phyloP scores from a whole-genome alignment of 2,329 filamentous ascomycete genomes.

The Aureobasidium namibiae region DNA sequence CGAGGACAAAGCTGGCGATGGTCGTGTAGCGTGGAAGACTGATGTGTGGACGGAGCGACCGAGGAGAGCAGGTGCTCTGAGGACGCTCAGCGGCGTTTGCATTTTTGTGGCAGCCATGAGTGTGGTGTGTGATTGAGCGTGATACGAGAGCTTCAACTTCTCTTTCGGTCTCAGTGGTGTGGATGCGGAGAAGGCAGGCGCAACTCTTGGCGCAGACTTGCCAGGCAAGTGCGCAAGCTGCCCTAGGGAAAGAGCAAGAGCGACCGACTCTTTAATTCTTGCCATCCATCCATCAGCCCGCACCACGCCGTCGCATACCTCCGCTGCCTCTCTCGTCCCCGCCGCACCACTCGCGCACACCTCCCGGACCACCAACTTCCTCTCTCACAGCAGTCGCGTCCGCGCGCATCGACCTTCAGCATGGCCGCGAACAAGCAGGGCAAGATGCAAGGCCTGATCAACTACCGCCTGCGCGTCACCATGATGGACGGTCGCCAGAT shows the following conservation, averaged over 20 bases:
- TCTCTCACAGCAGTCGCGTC: slow-evolving; percentile 10
- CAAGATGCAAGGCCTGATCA: slow-evolving; percentile 95
- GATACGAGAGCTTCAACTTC: slow-evolving; percentile 6
- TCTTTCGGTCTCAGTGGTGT: background rate
- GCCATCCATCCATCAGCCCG: background rate
- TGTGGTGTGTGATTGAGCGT: background rate
- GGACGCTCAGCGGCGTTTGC: background rate
- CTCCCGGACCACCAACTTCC: background rate
- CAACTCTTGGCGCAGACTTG: background rate
- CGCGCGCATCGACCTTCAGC: slow-evolving; percentile 18
- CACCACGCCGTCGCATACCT: background rate
- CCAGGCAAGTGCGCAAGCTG: slow-evolving; percentile 5
- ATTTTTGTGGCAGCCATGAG: background rate
- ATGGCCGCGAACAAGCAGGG: slow-evolving; percentile 77
- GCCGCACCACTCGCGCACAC: background rate
- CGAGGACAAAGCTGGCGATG: background rate
- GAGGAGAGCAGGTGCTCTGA: background rate
- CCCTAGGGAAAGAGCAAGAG: background rate
- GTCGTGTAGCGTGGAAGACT: background rate
- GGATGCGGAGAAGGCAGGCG: slow-evolving; percentile 4
- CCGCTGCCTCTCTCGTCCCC: background rate
- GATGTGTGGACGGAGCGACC: background rate
- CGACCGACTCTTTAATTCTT: background rate
- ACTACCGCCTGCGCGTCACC: slow-evolving; percentile 97
- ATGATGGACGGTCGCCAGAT: slow-evolving; percentile 93